phyloP scores from a whole-genome alignment of 2,329 filamentous ascomycete genomes.

The Coccinonectria pachysandricola region DNA sequence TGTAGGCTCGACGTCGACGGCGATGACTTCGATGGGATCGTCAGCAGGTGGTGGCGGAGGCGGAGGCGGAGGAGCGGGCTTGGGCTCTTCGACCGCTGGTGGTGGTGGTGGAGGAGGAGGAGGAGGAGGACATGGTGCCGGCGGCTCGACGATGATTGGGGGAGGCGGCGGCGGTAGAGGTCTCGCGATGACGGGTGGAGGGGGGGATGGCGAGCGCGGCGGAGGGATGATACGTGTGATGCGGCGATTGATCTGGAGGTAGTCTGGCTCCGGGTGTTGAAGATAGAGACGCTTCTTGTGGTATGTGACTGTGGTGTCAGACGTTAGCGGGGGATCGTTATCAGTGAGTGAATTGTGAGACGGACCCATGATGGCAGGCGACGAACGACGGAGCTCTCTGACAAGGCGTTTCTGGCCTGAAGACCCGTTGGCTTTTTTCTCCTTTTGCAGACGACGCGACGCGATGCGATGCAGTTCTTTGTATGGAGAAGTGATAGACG shows the following conservation, averaged over 20 bases:
- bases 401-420: too few species aligned
- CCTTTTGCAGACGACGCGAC: too few species aligned
- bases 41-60: constrained; percentile 15
- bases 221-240: constrained; percentile 30
- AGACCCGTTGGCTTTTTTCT: too few species aligned
- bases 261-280: constrained; percentile 29
- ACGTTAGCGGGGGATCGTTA: too few species aligned
- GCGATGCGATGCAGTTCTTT: too few species aligned
- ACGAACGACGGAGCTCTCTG: too few species aligned
- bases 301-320: constrained; percentile 16
- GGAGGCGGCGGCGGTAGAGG: constrained; percentile 17
- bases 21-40: constrained; percentile 28
- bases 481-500: too few species aligned
- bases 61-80: constrained; percentile 11
- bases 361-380: constrained; percentile 21
- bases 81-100: constrained; percentile 14
- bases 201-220: constrained; percentile 20
- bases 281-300: constrained; percentile 35
- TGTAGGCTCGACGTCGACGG: constrained; percentile 26
- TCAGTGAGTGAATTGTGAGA: constrained; percentile 3
- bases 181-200: constrained; percentile 11
- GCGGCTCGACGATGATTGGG: constrained; percentile 3
- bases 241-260: constrained; percentile 24
- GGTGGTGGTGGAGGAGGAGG: constrained; percentile 10
- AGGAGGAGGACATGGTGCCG: constrained; percentile 9